These are phyloP conservation scores for Leccinum arenicola DNA, from an alignment of 768 basidiomycete species.

Conservation along the genomic window DNA sequence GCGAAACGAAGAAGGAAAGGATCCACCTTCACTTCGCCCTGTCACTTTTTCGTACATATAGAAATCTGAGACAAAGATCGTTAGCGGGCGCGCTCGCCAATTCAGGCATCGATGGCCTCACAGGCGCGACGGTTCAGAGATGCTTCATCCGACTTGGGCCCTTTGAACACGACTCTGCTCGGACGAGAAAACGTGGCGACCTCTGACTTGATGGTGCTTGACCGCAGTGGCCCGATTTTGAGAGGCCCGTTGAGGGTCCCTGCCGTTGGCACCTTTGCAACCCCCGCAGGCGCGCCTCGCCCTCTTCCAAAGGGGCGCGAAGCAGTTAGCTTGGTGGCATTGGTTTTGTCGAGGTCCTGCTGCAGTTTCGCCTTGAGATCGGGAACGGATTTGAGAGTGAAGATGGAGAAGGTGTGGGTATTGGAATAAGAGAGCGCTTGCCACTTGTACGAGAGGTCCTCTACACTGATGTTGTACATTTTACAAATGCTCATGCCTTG, in stretches of 20 bases:
- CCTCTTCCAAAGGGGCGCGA: slow-evolving; percentile 18
- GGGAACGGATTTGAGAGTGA: slow-evolving; percentile 48
- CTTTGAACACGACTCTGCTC: slow-evolving; percentile 30
- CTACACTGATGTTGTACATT: slow-evolving; percentile 53
- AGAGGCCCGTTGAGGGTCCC: slow-evolving; percentile 12
- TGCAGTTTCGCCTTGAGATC: slow-evolving; percentile 43
- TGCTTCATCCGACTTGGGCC: slow-evolving; percentile 29
- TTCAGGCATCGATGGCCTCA: slow-evolving; percentile 33
- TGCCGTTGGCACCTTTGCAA: background rate
- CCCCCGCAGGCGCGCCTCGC: slow-evolving; percentile 6
- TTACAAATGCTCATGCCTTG: slow-evolving; percentile 64
- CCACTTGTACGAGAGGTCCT: slow-evolving; percentile 63
- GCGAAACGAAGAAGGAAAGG: slow-evolving; percentile 5
- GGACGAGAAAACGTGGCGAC: slow-evolving; percentile 17
- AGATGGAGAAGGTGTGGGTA: slow-evolving; percentile 39
- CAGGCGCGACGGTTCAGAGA: slow-evolving; percentile 51
- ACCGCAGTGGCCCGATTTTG: slow-evolving; percentile 13
- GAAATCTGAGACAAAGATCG: slow-evolving; percentile 47
- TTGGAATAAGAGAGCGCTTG: slow-evolving; percentile 47
- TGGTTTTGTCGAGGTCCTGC: slow-evolving; percentile 32
- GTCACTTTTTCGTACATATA: slow-evolving; percentile 95
- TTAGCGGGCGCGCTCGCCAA: background rate
- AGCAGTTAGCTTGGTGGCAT: slow-evolving; percentile 34
- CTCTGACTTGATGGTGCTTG: slow-evolving; percentile 19
- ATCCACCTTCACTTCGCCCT: slow-evolving; percentile 75